Conservation (phyloP, 148 eudicot species). For the Vaccinium vitisidaea region DNA sequence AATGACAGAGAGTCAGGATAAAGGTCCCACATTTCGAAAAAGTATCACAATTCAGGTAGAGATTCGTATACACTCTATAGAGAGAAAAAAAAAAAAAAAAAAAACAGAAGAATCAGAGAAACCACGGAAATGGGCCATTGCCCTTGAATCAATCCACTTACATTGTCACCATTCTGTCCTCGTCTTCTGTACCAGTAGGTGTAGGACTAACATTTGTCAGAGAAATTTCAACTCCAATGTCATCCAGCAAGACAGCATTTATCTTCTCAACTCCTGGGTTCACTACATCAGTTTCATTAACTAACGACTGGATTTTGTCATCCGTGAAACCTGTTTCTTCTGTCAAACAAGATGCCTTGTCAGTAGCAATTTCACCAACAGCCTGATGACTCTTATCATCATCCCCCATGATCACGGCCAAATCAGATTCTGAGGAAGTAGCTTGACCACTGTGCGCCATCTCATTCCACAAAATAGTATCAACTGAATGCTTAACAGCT, state of each 20-base stretch:
- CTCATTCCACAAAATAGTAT: slow-evolving; percentile 13
- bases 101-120: neutral
- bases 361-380: slow-evolving; percentile 9
- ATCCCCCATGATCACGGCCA: slow-evolving; percentile 20
- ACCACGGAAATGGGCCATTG: neutral
- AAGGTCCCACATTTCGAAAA: neutral
- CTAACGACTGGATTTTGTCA: slow-evolving; percentile 13
- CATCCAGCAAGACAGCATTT: slow-evolving; percentile 19
- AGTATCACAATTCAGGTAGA: slow-evolving; percentile 7
- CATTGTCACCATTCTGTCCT: slow-evolving; percentile 21
- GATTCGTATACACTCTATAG: neutral
- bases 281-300: slow-evolving; percentile 17
- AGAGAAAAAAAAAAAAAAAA: neutral
- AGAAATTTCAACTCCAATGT: slow-evolving; percentile 16
- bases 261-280: slow-evolving; percentile 9
- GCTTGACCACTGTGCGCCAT: slow-evolving; percentile 15
- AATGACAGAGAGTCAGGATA: slow-evolving; percentile 10
- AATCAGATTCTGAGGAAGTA: slow-evolving; percentile 24
- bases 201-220: slow-evolving; percentile 11
- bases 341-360: slow-evolving; percentile 17
- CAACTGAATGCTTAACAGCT: slow-evolving; percentile 17
- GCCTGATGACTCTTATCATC: slow-evolving; percentile 11
- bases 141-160: slow-evolving; percentile 27
- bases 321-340: slow-evolving; percentile 13
- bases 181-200: slow-evolving; percentile 15